Evolutionary conservation across 805 yeast species (phyloP).

Genomic region (Ogataea zsoltii): DNA sequence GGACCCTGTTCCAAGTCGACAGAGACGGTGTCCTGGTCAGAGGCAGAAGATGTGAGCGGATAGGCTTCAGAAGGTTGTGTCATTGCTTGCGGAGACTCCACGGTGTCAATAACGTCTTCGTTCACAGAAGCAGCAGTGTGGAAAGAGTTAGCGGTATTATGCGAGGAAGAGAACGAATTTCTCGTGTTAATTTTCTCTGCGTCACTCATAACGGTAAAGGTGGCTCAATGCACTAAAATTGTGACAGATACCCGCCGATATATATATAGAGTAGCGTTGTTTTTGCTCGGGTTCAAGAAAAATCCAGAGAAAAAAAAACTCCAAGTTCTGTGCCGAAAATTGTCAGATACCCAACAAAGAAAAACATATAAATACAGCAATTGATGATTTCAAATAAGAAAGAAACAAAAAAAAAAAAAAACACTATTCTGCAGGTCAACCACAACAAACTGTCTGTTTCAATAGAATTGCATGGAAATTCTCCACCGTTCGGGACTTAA

Average conservation of each 20-base stretch:
- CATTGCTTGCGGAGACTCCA: neutral
- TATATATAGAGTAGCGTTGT: too few relatives aligned
- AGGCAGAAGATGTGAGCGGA: conserved; percentile 2
- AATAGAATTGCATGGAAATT: neutral
- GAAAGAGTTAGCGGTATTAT: conserved; percentile 16
- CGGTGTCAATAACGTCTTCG: conserved; percentile 1
- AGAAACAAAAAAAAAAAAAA: neutral
- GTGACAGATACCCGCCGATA: neutral
- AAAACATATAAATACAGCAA: neutral
- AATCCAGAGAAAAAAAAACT: conserved; percentile 2
- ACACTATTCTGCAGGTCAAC: neutral
- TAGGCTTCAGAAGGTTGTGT: neutral
- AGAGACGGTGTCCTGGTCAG: conserved; percentile 11
- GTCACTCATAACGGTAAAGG: neutral
- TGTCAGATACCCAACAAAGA: neutral
- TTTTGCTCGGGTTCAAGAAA: too few relatives aligned
- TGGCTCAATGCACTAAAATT: neutral
- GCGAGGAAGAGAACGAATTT: conserved; percentile 17
- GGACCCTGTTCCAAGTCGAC: conserved; percentile 10
- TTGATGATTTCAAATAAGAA: neutral
- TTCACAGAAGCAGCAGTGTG: conserved; percentile 11
- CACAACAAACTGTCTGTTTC: neutral
- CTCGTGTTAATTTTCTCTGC: conserved; percentile 2
- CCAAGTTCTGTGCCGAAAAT: neutral
- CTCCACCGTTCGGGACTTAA: neutral